Evolutionary conservation across 1,284 basidiomycete species (phyloP).

Genomic region (Ganoderma meredithae): DNA sequence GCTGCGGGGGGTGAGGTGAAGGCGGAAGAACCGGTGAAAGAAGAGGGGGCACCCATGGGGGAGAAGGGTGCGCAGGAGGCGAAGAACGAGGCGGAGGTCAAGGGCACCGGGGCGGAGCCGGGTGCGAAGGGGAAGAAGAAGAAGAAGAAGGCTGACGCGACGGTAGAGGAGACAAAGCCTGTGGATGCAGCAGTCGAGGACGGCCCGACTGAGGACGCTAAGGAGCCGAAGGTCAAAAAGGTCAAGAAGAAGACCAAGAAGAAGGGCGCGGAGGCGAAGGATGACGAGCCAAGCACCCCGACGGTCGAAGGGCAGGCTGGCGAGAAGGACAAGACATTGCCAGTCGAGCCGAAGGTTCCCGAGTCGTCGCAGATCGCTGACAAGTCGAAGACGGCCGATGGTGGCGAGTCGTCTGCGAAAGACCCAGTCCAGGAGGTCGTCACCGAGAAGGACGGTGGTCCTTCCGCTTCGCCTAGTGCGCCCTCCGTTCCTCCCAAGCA

Average conservation of each 20-base stretch:
- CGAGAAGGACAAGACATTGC: slow-evolving; percentile 6
- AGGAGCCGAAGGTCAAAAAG: slow-evolving; percentile 18
- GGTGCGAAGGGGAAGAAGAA: background rate
- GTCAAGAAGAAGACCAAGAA: slow-evolving; percentile 12
- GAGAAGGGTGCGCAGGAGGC: background rate
- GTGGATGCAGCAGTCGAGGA: slow-evolving; percentile 5
- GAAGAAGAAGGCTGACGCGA: background rate
- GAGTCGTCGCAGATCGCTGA: background rate
- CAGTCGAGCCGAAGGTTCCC: background rate
- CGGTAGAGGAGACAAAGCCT: background rate
- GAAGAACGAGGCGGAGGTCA: background rate
- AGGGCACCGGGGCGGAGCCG: background rate
- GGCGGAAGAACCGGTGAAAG: slow-evolving; percentile 5
- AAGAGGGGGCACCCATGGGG: background rate
- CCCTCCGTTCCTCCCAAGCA: slow-evolving; percentile 8
- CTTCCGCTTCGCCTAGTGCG: background rate
- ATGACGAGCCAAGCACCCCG: background rate
- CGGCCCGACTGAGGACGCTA: slow-evolving; percentile 8
- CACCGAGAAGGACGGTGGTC: background rate
- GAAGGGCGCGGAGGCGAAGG: slow-evolving; percentile 13
- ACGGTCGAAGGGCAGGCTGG: background rate
- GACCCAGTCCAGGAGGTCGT: background rate
- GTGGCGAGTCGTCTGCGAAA: background rate
- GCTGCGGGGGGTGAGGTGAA: background rate
- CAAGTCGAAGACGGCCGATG: background rate